Evolutionary conservation across 768 basidiomycete genomes (phyloP).

Genomic region (Galerina sulciceps): DNA sequence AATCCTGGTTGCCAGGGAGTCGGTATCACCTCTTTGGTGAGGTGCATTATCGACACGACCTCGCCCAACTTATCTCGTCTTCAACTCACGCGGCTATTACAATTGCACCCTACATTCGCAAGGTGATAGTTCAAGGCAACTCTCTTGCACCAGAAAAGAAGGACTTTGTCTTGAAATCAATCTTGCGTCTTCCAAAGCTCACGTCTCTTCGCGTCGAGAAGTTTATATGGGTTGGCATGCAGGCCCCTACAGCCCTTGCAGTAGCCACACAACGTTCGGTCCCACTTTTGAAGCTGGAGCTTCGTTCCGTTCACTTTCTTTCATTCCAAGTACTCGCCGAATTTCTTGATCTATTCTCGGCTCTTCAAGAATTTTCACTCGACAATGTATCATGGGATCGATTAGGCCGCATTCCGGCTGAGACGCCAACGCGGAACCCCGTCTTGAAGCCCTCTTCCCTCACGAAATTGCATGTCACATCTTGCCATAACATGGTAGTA

Average conservation of each 20-base stretch:
- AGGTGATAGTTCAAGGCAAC: conserved; percentile 31
- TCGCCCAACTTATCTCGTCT: conserved; percentile 27
- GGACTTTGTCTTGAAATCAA: not conserved
- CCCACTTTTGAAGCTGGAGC: conserved; percentile 44
- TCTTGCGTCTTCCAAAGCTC: conserved; percentile 10
- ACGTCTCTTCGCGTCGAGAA: conserved; percentile 9
- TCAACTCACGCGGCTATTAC: conserved; percentile 30
- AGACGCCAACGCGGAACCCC: not conserved
- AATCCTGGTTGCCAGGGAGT: conserved; percentile 33
- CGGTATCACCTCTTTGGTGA: conserved; percentile 38
- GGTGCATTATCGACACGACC: conserved; percentile 29
- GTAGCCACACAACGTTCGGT: not conserved
- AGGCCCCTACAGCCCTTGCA: not conserved
- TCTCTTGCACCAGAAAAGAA: not conserved
- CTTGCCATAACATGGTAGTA: conserved; percentile 28
- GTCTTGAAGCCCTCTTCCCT: conserved; percentile 18
- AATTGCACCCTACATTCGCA: conserved; percentile 32
- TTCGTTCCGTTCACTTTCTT: conserved; percentile 32
- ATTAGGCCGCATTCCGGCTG: conserved; percentile 42
- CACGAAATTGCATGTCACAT: conserved; percentile 41
- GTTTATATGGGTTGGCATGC: not conserved
- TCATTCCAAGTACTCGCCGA: conserved; percentile 54
- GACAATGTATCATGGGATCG: conserved; percentile 53
- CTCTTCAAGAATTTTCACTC: conserved; percentile 46
- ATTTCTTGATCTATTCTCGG: conserved; percentile 51